Evolutionary conservation across 495 filamentous ascomycete species (phyloP).

Genomic region (Podospora pseudopauciseta): DNA sequence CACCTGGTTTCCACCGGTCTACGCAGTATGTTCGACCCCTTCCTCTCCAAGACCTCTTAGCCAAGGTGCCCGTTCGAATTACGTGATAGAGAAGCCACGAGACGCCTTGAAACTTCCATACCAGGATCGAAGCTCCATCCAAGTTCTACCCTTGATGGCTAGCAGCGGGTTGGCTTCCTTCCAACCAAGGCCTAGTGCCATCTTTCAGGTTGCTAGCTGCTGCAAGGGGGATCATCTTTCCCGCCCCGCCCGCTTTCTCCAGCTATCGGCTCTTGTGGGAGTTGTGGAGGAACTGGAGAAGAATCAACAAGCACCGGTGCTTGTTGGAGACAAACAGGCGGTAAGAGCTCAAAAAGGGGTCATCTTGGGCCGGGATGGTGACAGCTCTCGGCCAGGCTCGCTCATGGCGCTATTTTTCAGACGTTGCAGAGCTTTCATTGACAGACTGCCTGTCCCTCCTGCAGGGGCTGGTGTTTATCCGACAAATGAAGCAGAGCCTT

Average conservation of each 20-base stretch:
- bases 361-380: neutral
- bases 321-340: neutral
- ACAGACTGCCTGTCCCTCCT: neutral
- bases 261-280: slow-evolving; percentile 3
- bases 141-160: neutral
- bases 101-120: neutral
- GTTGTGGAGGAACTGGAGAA: slow-evolving; percentile 10
- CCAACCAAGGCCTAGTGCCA: neutral
- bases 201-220: neutral
- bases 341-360: neutral
- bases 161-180: neutral
- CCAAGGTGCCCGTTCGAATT: neutral
- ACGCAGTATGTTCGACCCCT: neutral
- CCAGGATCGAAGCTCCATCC: neutral
- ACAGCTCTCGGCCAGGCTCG: neutral
- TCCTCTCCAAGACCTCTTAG: neutral
- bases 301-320: neutral
- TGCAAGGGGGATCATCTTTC: neutral
- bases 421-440: too few relatives aligned
- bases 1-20: slow-evolving; percentile 4
- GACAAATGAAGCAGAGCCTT: neutral
- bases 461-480: neutral
- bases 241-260: neutral
- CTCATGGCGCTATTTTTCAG: neutral
- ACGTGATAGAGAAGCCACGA: neutral